Percentiles rank a stretch among this genome's conserved stretches.
phyloP scores from a whole-genome alignment of 139 green algal species.

The Chlorella sp. region DNA sequence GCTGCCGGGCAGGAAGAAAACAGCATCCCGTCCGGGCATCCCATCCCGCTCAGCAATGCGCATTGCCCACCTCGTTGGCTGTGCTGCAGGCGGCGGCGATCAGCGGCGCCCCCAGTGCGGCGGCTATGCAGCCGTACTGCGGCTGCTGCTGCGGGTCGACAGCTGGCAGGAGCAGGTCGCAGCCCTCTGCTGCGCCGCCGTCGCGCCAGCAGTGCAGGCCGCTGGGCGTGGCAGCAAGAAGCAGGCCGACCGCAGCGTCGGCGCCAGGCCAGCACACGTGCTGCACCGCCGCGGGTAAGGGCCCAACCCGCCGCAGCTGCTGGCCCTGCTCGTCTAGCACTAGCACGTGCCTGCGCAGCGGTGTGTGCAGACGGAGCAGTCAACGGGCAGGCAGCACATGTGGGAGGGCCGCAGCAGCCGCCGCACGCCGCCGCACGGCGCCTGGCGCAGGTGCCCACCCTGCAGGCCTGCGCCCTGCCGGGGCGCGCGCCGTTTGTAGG shows the following conservation, averaged over 20 bases:
- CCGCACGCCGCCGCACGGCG: no score
- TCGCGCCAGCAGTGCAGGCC: slow-evolving; percentile 5
- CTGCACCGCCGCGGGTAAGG: slow-evolving; percentile 6
- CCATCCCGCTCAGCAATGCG: no score
- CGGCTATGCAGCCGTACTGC: neutral
- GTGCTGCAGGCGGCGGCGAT: neutral
- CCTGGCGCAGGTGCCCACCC: no score
- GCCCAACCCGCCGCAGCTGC: neutral
- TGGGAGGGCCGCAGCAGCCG: no score
- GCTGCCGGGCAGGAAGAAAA: no score
- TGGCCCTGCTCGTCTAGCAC: slow-evolving; percentile 5
- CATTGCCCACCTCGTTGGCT: no score
- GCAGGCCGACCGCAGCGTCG: neutral
- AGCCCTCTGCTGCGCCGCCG: neutral
- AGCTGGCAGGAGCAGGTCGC: no score
- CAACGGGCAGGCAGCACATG: neutral
- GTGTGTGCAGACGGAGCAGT: neutral
- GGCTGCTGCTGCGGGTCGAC: no score
- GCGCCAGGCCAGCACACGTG: slow-evolving; percentile 25
- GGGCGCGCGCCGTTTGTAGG: no score
- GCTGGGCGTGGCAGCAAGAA: neutral
- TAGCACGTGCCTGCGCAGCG: slow-evolving; percentile 8
- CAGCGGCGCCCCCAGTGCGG: neutral
- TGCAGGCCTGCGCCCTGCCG: no score
- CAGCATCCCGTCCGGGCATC: no score